These are phyloP conservation scores for Epichloe amarillans DNA, from an alignment of 2,329 filamentous ascomycete species.

Conservation along the genomic window DNA sequence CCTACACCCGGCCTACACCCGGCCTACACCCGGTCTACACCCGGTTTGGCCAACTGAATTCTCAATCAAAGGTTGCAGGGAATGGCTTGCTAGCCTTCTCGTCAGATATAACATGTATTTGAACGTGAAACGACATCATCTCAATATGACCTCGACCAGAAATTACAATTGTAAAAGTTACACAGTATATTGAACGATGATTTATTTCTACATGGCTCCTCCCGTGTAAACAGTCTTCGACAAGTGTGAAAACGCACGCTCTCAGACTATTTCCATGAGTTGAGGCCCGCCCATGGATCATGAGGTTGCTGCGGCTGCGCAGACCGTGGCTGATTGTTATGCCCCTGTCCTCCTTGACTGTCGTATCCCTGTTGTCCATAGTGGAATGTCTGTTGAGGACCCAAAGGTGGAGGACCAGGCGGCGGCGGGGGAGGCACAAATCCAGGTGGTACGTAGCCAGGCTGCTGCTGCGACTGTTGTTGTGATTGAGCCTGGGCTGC, in stretches of 20 bases:
- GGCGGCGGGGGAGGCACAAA: constrained; percentile 52
- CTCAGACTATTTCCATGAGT: constrained; percentile 32
- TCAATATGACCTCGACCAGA: too few species aligned
- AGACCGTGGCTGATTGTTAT: neutral
- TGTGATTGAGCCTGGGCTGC: constrained; percentile 15
- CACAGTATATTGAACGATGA: neutral
- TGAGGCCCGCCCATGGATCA: constrained; percentile 40
- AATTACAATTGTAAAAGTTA: neutral
- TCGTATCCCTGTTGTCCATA: constrained; percentile 27
- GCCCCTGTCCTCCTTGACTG: constrained; percentile 17
- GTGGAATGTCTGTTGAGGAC: constrained; percentile 49
- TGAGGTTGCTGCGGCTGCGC: constrained; percentile 26
- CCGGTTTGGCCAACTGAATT: too few species aligned
- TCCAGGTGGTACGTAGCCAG: constrained; percentile 37
- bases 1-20: too few species aligned
- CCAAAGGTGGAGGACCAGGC: constrained; percentile 47
- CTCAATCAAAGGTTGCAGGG: too few species aligned
- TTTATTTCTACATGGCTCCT: too few species aligned
- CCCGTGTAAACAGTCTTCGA: neutral
- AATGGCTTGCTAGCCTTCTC: neutral
- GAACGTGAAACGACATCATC: neutral
- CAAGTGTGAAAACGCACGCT: too few species aligned
- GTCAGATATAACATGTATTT: neutral
- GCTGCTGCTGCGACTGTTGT: constrained; percentile 13
- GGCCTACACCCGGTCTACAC: too few species aligned